Base-by-base conservation (phyloP, 1,284 basidiomycete genomes). In the Fistulina hepatica region DNA sequence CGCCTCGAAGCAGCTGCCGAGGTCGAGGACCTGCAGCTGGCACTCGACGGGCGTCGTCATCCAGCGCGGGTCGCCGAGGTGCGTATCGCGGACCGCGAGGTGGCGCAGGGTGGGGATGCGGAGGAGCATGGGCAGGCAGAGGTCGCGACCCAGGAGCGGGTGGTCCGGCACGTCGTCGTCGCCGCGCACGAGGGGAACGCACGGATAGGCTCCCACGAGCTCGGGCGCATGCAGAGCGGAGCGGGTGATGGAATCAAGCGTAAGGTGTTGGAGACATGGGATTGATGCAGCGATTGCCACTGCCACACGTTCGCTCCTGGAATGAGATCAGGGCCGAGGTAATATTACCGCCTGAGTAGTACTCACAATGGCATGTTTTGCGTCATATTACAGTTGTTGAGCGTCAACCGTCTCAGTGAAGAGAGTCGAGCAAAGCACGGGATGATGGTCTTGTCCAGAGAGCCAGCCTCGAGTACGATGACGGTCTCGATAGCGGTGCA, bases 261-360 rank as follows among this genome's bases (percentile, higher is more conserved):
- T 63, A 37, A 83, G 66, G 37, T 69, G 61, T 43, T 67, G 53
- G 21, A 83, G 67, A 44, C 60, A 56, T 8, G 72, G 71, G 3
- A 76, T 54, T 2, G 73, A 71, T 5, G 72, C 71, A 0, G 79
- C 79, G 41, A 83, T 73, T 10, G 71, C 69, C n/a, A 81, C 77
- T 38, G 71, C 73, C 4, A 81, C 61, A 27, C 79, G 65, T 52
- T 83, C 80, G 53, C 78, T 83, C 56, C 81, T 82, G 40, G 7
- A 25, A 39, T 33, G 44, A 23, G 13, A 30, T 52, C 20, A 52
- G 44, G 39, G 38, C 36, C 15, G 12, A 26, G 30, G 46, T 36
- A 37, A 21, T 17, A 28, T 12, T 31, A 20, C 44, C 30, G 21
- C 41, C 25, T 26, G 44, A 27, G 30, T 39, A 33, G 11, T n/a